Conservation (phyloP, 352 stramenopile species). For the Globisporangium takayamanum region DNA sequence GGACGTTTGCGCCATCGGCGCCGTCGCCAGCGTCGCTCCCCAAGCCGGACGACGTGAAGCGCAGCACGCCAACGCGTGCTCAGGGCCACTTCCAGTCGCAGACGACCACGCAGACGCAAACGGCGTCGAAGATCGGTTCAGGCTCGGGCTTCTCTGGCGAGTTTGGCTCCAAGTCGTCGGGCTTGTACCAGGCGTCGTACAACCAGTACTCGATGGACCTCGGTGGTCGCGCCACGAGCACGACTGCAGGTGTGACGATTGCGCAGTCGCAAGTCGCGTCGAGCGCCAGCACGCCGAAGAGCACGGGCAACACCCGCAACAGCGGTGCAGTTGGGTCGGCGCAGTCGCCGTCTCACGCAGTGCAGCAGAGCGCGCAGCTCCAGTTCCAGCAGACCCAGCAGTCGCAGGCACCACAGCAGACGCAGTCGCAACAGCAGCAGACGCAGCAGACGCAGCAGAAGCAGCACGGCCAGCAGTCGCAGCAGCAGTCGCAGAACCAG, state of each 20-base stretch:
- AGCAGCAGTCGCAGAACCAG: slow-evolving; percentile 13
- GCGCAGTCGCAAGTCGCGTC: slow-evolving; percentile 25
- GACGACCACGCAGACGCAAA: slow-evolving; percentile 25
- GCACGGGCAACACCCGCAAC: slow-evolving; percentile 15
- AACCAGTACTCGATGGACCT: slow-evolving; percentile 82
- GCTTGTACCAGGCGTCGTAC: slow-evolving; percentile 74
- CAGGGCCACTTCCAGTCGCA: slow-evolving; percentile 51
- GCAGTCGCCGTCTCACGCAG: slow-evolving; percentile 54
- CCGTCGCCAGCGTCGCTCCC: slow-evolving; percentile 80
- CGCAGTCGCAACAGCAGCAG: slow-evolving; percentile 14
- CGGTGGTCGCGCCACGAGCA: slow-evolving; percentile 22
- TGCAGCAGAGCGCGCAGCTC: slow-evolving; percentile 30
- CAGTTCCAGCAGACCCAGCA: slow-evolving; percentile 36
- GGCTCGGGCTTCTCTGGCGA: slow-evolving; percentile 41
- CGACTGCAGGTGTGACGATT: slow-evolving; percentile 20
- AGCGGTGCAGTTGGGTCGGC: slow-evolving; percentile 18
- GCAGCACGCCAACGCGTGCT: slow-evolving; percentile 50
- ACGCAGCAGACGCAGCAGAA: slow-evolving; percentile 30
- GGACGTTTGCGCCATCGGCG: slow-evolving; percentile 56
- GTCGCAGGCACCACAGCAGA: slow-evolving; percentile 14
- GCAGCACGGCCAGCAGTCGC: slow-evolving; percentile 17
- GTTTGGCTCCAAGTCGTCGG: slow-evolving; percentile 43
- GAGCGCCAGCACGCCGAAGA: slow-evolving; percentile 59
- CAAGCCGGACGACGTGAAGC: slow-evolving; percentile 83
- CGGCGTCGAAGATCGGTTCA: slow-evolving; percentile 47